A percentile compares a stretch with the other conserved stretches of the same genome.
These are phyloP conservation scores for Acrocalymma vagum DNA, from an alignment of 2,329 filamentous ascomycete genomes.

Conservation along the genomic window DNA sequence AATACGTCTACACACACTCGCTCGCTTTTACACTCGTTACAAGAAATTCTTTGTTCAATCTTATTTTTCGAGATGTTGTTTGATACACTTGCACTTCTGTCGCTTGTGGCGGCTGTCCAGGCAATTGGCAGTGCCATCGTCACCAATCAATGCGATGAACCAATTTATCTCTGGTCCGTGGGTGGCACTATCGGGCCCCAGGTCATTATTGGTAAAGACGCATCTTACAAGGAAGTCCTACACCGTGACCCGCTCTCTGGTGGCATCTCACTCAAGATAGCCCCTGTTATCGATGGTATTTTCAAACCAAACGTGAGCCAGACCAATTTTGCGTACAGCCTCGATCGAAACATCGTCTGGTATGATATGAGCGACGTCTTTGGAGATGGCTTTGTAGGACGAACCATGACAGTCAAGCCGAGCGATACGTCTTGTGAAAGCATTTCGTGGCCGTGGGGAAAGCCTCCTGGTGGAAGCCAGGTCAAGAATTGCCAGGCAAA, in stretches of 20 bases:
- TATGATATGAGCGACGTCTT: slow-evolving; percentile 40
- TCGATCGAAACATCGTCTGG: slow-evolving; percentile 30
- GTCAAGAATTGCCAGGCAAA: slow-evolving; percentile 28
- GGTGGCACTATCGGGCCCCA: slow-evolving; percentile 24
- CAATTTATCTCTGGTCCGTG: slow-evolving; percentile 42
- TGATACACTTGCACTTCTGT: slow-evolving; percentile 18
- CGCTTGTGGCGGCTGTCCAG: slow-evolving; percentile 14
- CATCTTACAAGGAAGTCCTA: slow-evolving; percentile 35
- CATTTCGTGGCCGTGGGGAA: slow-evolving; percentile 35
- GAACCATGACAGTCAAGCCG: slow-evolving; percentile 32
- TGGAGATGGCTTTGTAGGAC: slow-evolving; percentile 34
- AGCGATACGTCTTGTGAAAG: slow-evolving; percentile 27
- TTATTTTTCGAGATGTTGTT: slow-evolving; percentile 19
- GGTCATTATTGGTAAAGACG: slow-evolving; percentile 24
- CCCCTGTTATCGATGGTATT: slow-evolving; percentile 25
- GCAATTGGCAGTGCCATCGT: slow-evolving; percentile 39
- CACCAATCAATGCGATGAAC: slow-evolving; percentile 37
- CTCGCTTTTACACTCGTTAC: slow-evolving; percentile 7
- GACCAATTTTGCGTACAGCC: slow-evolving; percentile 37
- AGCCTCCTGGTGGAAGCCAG: slow-evolving; percentile 31
- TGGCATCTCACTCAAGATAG: slow-evolving; percentile 35
- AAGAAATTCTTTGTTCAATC: too few species aligned
- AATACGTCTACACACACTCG: not conserved
- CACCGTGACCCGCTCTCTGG: slow-evolving; percentile 26
- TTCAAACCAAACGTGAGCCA: slow-evolving; percentile 39